Evolutionary conservation across 2,329 filamentous ascomycete species (phyloP).

Genomic region (Fusarium marasasianum): DNA sequence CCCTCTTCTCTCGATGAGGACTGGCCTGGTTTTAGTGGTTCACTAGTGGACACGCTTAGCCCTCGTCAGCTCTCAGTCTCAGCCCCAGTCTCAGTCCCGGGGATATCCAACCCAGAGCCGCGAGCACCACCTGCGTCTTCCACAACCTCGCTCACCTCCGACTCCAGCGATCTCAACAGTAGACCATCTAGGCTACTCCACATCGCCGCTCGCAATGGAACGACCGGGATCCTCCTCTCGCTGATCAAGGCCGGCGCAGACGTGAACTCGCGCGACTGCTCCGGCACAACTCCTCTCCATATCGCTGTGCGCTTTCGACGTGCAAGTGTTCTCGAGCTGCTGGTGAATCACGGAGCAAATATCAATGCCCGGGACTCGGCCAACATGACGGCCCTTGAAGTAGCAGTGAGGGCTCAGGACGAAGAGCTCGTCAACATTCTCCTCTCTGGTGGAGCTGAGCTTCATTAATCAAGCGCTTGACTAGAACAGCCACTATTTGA

Average conservation of each 20-base stretch:
- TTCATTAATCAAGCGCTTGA: background rate
- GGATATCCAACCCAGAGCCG: background rate
- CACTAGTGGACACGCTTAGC: background rate
- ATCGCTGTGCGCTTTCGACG: background rate
- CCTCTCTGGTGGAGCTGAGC: background rate
- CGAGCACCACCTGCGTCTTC: background rate
- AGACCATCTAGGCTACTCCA: background rate
- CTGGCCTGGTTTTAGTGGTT: background rate
- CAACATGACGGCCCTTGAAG: background rate
- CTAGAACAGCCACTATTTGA: background rate
- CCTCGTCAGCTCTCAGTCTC: background rate
- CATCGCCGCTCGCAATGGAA: background rate
- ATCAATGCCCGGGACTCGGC: background rate
- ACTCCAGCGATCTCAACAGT: background rate
- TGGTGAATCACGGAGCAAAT: background rate
- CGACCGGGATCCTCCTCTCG: background rate
- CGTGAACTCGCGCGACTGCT: background rate
- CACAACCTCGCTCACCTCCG: background rate
- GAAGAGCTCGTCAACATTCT: background rate
- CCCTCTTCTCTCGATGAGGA: background rate
- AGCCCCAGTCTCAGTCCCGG: background rate
- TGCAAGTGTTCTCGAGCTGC: background rate
- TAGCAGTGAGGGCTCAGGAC: background rate
- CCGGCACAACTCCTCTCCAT: background rate
- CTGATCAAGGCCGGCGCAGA: background rate